phyloP scores from a whole-genome alignment of 2,329 filamentous ascomycete species.

The Neodidymelliopsis sp. region DNA sequence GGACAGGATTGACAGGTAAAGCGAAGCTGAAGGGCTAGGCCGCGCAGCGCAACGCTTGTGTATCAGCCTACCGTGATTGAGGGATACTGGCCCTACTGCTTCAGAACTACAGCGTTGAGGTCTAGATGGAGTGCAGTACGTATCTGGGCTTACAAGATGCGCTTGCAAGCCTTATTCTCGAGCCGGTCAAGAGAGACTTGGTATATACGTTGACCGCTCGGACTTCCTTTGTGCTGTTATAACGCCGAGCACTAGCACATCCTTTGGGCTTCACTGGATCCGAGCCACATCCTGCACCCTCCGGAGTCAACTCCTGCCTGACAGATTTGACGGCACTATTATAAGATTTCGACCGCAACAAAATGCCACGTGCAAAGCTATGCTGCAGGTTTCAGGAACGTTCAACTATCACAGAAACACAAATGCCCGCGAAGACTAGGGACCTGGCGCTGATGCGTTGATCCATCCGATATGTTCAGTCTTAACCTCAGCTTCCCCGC shows the following conservation, averaged over 20 bases:
- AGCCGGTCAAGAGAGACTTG: neutral
- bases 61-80: too few relatives aligned
- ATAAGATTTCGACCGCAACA: neutral
- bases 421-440: neutral
- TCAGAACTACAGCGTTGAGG: too few relatives aligned
- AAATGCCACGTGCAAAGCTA: neutral
- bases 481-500: neutral
- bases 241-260: neutral
- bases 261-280: neutral
- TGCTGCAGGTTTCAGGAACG: neutral
- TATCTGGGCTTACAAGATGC: neutral
- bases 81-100: too few relatives aligned
- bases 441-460: neutral
- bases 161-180: neutral
- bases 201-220: neutral
- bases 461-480: neutral
- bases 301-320: constrained; percentile 1
- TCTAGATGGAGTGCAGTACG: neutral
- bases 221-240: neutral
- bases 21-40: neutral
- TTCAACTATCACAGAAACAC: neutral
- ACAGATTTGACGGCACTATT: neutral
- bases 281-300: neutral
- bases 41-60: too few relatives aligned
- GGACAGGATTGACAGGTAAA: constrained; percentile 2